A percentile compares a stretch with the other conserved stretches of the same genome.
phyloP scores from a whole-genome alignment of 441 rosid genomes.

The Gossypium schwendimanii region DNA sequence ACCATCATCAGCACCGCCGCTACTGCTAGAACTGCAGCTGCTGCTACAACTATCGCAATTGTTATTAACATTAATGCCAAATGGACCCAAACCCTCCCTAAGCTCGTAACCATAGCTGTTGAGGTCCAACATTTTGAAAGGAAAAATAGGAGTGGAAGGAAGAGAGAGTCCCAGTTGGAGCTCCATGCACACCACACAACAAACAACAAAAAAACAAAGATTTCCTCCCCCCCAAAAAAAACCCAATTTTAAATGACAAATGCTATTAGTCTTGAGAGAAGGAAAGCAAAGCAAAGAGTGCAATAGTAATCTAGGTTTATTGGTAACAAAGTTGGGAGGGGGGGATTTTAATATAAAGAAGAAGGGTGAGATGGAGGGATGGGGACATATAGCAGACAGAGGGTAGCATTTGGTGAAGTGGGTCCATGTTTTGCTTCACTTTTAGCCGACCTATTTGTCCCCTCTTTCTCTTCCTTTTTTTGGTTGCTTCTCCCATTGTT shows the following conservation, averaged over 20 bases:
- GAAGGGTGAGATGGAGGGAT: background rate
- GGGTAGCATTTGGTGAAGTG: background rate
- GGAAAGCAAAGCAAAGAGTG: background rate
- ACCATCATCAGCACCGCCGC: background rate
- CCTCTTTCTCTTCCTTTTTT: background rate
- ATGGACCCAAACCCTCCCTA: constrained; percentile 6
- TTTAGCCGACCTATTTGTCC: constrained; percentile 40
- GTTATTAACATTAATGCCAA: background rate
- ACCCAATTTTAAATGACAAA: background rate
- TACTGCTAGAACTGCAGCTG: background rate
- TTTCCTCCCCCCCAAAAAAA: background rate
- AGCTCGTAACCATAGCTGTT: constrained; percentile 12
- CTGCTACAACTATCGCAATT: background rate
- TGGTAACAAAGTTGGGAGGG: background rate
- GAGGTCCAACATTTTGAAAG: background rate
- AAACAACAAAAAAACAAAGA: constrained; percentile 14
- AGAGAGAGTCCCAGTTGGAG: constrained; percentile 45
- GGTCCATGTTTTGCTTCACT: constrained; percentile 18
- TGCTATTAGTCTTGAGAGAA: background rate
- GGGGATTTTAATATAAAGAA: background rate
- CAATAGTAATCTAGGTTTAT: constrained; percentile 16
- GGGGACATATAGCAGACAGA: background rate
- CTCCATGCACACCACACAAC: constrained; percentile 24
- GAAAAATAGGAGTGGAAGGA: constrained; percentile 9
- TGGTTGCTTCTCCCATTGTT: background rate